Base-by-base conservation (phyloP, 352 stramenopile genomes). In the Peronosclerospora sorghi region DNA sequence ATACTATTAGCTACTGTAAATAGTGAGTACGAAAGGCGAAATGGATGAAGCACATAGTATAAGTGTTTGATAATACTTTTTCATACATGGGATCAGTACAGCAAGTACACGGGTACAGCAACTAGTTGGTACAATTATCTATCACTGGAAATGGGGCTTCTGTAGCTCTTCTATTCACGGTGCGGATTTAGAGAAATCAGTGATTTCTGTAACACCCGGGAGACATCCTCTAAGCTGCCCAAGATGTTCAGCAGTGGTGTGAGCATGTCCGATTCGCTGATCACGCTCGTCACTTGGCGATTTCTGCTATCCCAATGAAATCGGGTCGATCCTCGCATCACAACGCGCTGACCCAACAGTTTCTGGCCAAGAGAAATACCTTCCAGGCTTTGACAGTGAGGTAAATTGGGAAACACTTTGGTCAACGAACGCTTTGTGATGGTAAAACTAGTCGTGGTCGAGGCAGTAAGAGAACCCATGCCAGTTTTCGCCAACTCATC, bases 251-350 rank as follows among this genome's bases (percentile, higher is more conserved):
- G 45, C 27, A 65, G 45, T 8, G 56, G 45, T 0, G 45, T 45
- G 13, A 65, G 5, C 43, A 60, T 43, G 23, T 65, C 55, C 0
- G 48, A 45, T n/a, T 56, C 18, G 15, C 47, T 50, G 4, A 37
- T 43, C 0, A 60, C 19, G 1, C 41, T 54, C 10, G 27, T 28
- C 7, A 59, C 45, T 3, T 36, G 45, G 9, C 35, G 9, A 26
- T 45, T 35, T 17, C 4, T 30, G 12, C 6, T 17, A 35, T 56
- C 35, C 40, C 40, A 60, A 2, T 51, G 35, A 20, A 60, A 60
- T 1, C 44, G 37, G 0, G 32, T 49, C 0, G 14, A 42, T 1
- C 51, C 44, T 1, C 23, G 32, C 42, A 58, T 59, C 1, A 41
- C 32, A 35, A 62, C 40, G 2, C 8, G 20, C 8, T 59, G 32